Evolutionary conservation across 2,329 filamentous ascomycete genomes (phyloP).

Genomic region (Penicillium brasilianum): DNA sequence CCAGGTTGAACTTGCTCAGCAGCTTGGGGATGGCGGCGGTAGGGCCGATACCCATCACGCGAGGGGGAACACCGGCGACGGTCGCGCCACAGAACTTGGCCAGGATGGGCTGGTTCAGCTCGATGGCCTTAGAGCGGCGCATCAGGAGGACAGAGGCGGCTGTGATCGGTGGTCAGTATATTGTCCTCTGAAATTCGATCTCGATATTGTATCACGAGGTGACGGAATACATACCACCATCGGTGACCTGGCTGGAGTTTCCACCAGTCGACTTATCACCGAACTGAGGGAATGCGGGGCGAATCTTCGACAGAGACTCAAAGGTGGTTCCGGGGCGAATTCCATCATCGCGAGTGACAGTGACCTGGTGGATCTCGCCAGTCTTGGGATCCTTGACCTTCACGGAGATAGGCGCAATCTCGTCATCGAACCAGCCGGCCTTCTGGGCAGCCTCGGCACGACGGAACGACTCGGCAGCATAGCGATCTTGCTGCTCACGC

Average conservation of each 20-base stretch:
- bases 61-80: slow-evolving; percentile 83
- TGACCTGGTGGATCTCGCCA: slow-evolving; percentile 77
- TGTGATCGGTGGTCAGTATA: slow-evolving; percentile 31
- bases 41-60: slow-evolving; percentile 88
- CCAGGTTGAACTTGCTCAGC: slow-evolving; percentile 76
- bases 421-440: slow-evolving; percentile 87
- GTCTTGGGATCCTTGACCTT: slow-evolving; percentile 82
- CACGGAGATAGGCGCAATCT: slow-evolving; percentile 87
- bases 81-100: slow-evolving; percentile 95
- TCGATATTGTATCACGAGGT: not conserved
- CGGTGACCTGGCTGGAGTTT: slow-evolving; percentile 93
- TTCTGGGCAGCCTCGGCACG: slow-evolving; percentile 90
- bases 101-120: slow-evolving; percentile 86
- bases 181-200: not conserved
- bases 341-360: slow-evolving; percentile 84
- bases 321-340: slow-evolving; percentile 87
- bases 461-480: slow-evolving; percentile 83
- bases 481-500: slow-evolving; percentile 80
- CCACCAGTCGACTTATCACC: slow-evolving; percentile 86
- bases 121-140: slow-evolving; percentile 87
- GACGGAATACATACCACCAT: slow-evolving; percentile 67
- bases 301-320: slow-evolving; percentile 81
- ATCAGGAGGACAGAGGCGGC: slow-evolving; percentile 88
- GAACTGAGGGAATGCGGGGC: slow-evolving; percentile 87
- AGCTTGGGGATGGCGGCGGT: slow-evolving; percentile 76